phyloP scores from a whole-genome alignment of 805 yeast genomes.

The Lachancea quebecensis region DNA sequence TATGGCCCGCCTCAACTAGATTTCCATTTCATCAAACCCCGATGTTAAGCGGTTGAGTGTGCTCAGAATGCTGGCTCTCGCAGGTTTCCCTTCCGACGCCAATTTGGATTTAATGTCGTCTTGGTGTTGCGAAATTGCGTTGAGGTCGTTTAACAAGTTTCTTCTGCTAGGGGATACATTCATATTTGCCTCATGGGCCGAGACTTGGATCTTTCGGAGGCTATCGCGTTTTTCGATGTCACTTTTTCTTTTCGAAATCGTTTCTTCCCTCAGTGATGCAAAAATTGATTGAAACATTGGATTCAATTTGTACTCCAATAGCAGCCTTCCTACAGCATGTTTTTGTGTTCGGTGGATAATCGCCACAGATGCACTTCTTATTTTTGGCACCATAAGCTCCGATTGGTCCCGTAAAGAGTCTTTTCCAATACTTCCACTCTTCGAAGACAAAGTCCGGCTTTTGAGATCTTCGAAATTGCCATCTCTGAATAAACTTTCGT shows the following conservation, averaged over 20 bases:
- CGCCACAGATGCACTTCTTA: conserved; percentile 12
- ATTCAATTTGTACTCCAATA: conserved; percentile 12
- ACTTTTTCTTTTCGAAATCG: conserved; percentile 1
- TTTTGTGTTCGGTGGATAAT: conserved; percentile 15
- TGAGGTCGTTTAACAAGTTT: conserved; percentile 8
- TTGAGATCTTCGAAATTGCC: neutral
- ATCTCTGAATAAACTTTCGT: conserved; percentile 2
- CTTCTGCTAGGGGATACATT: conserved; percentile 6
- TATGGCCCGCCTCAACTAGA: neutral
- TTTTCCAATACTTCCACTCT: neutral
- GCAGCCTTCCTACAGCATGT: conserved; percentile 19
- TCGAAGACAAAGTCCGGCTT: neutral
- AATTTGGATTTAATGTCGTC: conserved; percentile 1
- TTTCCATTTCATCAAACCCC: neutral
- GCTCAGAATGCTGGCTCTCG: conserved; percentile 10
- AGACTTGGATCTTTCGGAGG: neutral
- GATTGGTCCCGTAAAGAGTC: neutral
- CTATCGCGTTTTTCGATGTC: neutral
- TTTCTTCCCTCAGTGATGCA: conserved; percentile 7
- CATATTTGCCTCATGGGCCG: neutral
- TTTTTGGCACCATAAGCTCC: conserved; percentile 3
- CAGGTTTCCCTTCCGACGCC: neutral
- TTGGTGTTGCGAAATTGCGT: conserved; percentile 4
- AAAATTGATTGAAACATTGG: conserved; percentile 10
- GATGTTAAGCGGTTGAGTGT: conserved; percentile 8